phyloP scores from a whole-genome alignment of 257 asterid species.

The Solanum stenotomum region DNA sequence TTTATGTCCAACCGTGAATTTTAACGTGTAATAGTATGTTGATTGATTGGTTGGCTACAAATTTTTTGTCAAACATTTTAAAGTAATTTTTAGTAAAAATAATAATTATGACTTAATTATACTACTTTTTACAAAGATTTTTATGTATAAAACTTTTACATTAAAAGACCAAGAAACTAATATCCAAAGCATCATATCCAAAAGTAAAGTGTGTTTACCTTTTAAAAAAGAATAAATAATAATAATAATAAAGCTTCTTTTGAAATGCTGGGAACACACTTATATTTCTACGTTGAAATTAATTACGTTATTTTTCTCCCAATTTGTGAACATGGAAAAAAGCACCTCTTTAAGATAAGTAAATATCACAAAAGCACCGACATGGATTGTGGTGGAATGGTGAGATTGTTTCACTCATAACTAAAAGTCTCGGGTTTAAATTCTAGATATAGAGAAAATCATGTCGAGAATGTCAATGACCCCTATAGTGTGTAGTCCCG shows the following conservation, averaged over 20 bases:
- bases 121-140: not conserved
- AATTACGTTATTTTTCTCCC: not conserved
- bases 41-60: not conserved
- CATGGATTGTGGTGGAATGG: not conserved
- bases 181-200: not conserved
- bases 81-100: not conserved
- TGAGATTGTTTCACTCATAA: too few relatives aligned
- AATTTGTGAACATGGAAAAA: not conserved
- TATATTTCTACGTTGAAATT: not conserved
- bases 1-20: not conserved
- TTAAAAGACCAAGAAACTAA: not conserved
- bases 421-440: too few relatives aligned
- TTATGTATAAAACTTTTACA: not conserved
- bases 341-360: not conserved
- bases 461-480: fast-evolving
- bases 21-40: not conserved
- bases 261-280: not conserved
- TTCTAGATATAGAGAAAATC: too few relatives aligned
- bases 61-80: not conserved
- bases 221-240: not conserved
- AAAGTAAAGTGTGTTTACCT: not conserved
- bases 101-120: too few relatives aligned
- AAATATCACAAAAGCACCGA: not conserved
- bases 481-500: fast-evolving
- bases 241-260: not conserved